Evolutionary conservation across 805 yeast species (phyloP).

Genomic region (Myxozyma neglecta): DNA sequence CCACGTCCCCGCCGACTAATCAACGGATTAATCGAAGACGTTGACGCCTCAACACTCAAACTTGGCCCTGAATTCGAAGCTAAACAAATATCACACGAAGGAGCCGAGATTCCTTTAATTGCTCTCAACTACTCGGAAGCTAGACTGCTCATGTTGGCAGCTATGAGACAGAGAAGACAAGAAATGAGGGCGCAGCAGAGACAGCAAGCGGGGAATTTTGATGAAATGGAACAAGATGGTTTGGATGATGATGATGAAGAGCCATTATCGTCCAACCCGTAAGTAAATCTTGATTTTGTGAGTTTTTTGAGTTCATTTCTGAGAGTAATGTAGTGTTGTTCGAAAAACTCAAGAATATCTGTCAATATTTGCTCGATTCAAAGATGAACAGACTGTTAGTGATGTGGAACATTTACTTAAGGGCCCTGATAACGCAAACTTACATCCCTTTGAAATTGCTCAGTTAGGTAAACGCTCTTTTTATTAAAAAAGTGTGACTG

Average conservation of each 20-base stretch:
- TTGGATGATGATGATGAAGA: slow-evolving; percentile 42
- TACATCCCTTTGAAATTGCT: slow-evolving; percentile 95
- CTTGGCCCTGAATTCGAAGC: slow-evolving; percentile 92
- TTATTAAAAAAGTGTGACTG: background rate
- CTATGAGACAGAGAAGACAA: slow-evolving; percentile 70
- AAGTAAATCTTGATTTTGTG: background rate
- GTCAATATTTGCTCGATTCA: slow-evolving; percentile 81
- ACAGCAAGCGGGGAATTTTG: slow-evolving; percentile 22
- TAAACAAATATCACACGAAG: slow-evolving; percentile 76
- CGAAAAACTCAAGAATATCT: slow-evolving; percentile 89
- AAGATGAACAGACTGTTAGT: slow-evolving; percentile 86
- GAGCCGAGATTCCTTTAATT: slow-evolving; percentile 71
- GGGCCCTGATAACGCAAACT: slow-evolving; percentile 65
- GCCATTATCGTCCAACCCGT: slow-evolving; percentile 33
- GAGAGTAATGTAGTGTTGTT: slow-evolving; percentile 53
- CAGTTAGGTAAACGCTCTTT: slow-evolving; percentile 53
- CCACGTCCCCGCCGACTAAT: slow-evolving; percentile 72
- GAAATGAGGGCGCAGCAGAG: slow-evolving; percentile 44
- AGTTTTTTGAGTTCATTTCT: background rate
- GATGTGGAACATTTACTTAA: slow-evolving; percentile 87
- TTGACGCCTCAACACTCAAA: slow-evolving; percentile 82
- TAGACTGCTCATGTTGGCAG: slow-evolving; percentile 83
- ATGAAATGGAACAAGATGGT: slow-evolving; percentile 42
- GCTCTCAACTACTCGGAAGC: slow-evolving; percentile 90
- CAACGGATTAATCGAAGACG: slow-evolving; percentile 75